Conservation (phyloP, 2,329 filamentous ascomycete species). For the Neopestalotiopsis rosae region DNA sequence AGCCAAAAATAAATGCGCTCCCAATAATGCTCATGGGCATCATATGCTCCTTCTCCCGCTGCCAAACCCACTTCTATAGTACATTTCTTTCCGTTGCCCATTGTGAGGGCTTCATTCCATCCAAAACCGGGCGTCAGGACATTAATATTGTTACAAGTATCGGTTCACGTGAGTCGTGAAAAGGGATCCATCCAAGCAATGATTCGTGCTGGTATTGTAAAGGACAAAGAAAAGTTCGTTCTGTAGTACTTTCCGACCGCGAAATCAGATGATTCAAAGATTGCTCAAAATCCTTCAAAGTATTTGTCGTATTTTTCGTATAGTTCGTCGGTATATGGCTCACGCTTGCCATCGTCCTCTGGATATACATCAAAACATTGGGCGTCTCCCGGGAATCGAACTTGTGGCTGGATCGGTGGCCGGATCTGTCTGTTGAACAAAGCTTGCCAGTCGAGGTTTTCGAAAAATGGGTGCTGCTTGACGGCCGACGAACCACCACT, state of each 20-base stretch:
- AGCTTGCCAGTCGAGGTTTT: slow-evolving; percentile 74
- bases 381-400: slow-evolving; percentile 75
- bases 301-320: slow-evolving; percentile 70
- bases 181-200: neutral
- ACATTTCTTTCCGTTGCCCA: neutral
- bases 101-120: neutral
- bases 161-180: neutral
- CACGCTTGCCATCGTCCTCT: slow-evolving; percentile 71
- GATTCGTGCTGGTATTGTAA: neutral
- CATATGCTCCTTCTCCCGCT: neutral
- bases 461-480: slow-evolving; percentile 79
- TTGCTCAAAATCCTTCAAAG: slow-evolving; percentile 71
- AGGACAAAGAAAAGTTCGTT: neutral
- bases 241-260: neutral
- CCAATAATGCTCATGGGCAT: neutral
- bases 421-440: slow-evolving; percentile 66
- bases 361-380: slow-evolving; percentile 85
- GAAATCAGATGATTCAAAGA: neutral
- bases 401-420: slow-evolving; percentile 77
- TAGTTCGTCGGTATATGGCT: slow-evolving; percentile 73
- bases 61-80: neutral
- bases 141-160: slow-evolving; percentile 5
- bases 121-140: neutral
- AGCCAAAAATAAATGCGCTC: neutral
- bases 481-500: slow-evolving; percentile 74